A percentile compares a stretch with the other conserved stretches of the same genome.
phyloP scores from a whole-genome alignment of 2,329 filamentous ascomycete genomes.

The Biscogniauxia marginata region DNA sequence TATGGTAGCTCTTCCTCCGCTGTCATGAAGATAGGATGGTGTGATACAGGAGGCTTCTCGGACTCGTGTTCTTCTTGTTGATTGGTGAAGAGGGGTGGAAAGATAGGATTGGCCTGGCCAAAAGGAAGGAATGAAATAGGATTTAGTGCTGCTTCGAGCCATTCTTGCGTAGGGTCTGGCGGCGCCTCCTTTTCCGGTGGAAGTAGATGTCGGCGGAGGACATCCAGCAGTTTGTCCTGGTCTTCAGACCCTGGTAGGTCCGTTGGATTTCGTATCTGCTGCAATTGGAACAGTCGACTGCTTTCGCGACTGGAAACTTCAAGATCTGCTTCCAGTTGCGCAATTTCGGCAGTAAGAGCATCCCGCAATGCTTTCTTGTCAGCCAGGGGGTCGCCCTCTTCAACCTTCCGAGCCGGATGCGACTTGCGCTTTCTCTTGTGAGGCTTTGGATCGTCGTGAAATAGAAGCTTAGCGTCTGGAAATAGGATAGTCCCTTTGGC shows the following conservation, averaged over 20 bases:
- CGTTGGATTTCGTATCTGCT: constrained; percentile 30
- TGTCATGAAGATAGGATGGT: constrained; percentile 62
- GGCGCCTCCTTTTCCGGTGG: constrained; percentile 34
- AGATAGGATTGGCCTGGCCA: constrained; percentile 34
- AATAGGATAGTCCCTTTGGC: constrained; percentile 3
- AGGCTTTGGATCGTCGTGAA: constrained; percentile 13
- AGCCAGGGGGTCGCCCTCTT: constrained; percentile 40
- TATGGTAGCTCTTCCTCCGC: constrained; percentile 66
- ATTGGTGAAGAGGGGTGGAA: constrained; percentile 24
- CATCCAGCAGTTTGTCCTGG: constrained; percentile 38
- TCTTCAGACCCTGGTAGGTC: constrained; percentile 32
- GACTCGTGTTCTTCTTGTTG: constrained; percentile 30
- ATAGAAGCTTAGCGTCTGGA: constrained; percentile 9
- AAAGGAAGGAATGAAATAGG: constrained; percentile 54
- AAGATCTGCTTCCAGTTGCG: constrained; percentile 58
- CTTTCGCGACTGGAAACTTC: constrained; percentile 57
- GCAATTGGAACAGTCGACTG: constrained; percentile 47
- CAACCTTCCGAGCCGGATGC: constrained; percentile 42
- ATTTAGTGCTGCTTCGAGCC: constrained; percentile 50
- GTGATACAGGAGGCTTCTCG: constrained; percentile 51
- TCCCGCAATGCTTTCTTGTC: constrained; percentile 54
- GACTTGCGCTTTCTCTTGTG: constrained; percentile 21
- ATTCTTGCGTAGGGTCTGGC: constrained; percentile 36
- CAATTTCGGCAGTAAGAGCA: constrained; percentile 54
- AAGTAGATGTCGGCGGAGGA: constrained; percentile 43